Conservation (phyloP, 106 monocot species). For the Dendrobium chrysotoxum region DNA sequence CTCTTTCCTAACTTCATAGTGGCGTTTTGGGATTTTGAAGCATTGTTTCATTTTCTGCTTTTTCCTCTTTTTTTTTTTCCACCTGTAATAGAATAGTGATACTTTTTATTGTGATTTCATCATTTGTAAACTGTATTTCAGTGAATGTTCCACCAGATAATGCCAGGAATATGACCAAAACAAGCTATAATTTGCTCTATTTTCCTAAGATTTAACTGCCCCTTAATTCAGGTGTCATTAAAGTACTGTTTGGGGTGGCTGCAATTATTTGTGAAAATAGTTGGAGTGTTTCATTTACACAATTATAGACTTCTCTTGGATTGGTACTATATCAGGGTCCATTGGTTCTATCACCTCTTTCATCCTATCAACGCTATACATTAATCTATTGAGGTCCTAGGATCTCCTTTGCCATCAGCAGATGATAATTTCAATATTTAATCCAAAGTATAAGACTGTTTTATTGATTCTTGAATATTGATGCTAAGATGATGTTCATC, state of each 20-base stretch:
- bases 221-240: background rate
- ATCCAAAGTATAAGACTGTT: no score
- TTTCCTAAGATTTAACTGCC: background rate
- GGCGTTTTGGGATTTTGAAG: conserved; percentile 1
- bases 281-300: background rate
- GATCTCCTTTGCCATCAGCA: no score
- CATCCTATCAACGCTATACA: no score
- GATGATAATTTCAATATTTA: no score
- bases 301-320: no score
- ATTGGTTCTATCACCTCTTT: no score
- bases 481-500: no score
- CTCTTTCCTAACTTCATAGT: background rate
- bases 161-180: background rate
- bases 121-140: background rate
- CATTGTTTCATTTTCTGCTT: background rate
- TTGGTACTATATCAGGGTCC: no score
- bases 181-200: background rate
- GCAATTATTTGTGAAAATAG: background rate
- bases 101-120: background rate
- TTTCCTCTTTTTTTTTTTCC: background rate
- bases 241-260: background rate
- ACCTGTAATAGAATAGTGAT: background rate
- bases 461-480: no score
- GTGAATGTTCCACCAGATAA: background rate
- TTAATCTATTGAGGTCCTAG: no score